phyloP scores from a whole-genome alignment of 2,329 filamentous ascomycete species.

The Neoscytalidium dimidiatum region DNA sequence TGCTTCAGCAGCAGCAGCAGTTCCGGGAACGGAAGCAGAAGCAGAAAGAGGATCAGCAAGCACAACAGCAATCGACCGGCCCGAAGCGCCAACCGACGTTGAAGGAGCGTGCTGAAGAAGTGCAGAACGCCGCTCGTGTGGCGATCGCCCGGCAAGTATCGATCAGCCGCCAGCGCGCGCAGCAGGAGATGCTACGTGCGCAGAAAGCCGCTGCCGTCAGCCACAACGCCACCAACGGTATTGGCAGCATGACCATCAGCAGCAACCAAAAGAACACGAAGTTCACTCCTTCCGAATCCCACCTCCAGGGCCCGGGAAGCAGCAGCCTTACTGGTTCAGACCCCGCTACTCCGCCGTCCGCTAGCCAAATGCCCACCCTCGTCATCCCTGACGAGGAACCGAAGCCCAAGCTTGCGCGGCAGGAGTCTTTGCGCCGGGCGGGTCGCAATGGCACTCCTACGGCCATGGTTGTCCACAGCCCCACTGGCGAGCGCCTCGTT shows the following conservation, averaged over 20 bases:
- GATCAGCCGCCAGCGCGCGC: conserved; percentile 17
- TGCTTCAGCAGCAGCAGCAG: conserved; percentile 12
- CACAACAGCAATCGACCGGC: not conserved
- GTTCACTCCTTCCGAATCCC: not conserved
- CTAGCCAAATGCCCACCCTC: not conserved
- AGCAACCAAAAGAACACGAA: conserved; percentile 7
- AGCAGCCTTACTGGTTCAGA: not conserved
- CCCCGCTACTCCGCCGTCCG: not conserved
- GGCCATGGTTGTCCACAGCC: not conserved
- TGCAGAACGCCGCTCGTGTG: conserved; percentile 15
- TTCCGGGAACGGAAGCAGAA: conserved; percentile 14
- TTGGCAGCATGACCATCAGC: conserved; percentile 12
- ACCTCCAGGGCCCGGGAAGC: not conserved
- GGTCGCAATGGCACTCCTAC: not conserved
- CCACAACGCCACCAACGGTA: conserved; percentile 5
- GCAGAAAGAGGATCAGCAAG: not conserved
- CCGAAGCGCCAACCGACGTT: conserved; percentile 14
- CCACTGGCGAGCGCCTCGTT: conserved; percentile 14
- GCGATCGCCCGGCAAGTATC: conserved; percentile 20
- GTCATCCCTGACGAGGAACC: conserved; percentile 1
- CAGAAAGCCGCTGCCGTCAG: conserved; percentile 1
- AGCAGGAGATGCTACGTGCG: conserved; percentile 16
- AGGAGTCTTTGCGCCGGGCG: not conserved
- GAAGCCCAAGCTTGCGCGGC: conserved; percentile 13
- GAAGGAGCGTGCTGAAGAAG: conserved; percentile 19